Evolutionary conservation across 2,329 filamentous ascomycete species (phyloP), one percentile per base, ranked within the genome.

Genomic region (Trichoderma oligosporum): DNA sequence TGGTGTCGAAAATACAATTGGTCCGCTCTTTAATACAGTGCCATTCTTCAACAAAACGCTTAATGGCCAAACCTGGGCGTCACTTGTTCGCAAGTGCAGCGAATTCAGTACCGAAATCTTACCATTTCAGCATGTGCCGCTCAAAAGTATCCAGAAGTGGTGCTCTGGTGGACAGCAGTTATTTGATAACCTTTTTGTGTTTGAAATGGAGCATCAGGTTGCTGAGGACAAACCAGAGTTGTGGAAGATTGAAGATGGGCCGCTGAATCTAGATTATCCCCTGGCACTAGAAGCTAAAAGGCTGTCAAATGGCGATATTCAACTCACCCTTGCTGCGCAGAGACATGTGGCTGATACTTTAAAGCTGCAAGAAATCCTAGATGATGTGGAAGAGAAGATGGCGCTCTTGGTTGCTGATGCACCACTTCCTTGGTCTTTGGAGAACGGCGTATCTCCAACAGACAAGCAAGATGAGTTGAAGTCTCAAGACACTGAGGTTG

Each of bases 1-100:
- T 7, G 77, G 77, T 2, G 80, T 85, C 2, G 87, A 91, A 45
- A 67, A 77, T 20, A 82, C 89, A 1, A 81, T 94, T 39, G 93
- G 92, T 0, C 92, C 93, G 0, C 74, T 97, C 18, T 96, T 97
- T 78, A 97, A 97, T 67, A 96, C 91, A 0, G 75, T 97, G 1
- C 91, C 92, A 0, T 91, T 88, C 67, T 78, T 82, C 55, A 71
- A 84, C 31, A 67, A 73, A 5, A 62, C 80, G 12, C 60, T 71
- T 6, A 61, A 69, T 0, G 66, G 70, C 0, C 74, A 79, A 4
- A 83, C 78, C 0, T 91, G 87, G 83, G 68, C 73, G 1, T 77
- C 81, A 0, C 70, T 91, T 1, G 75, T 91, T 20, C 76, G 73
- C 14, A 73, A 76, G 49, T 89, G 88, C 60, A 90, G 96, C 64